These are phyloP conservation scores for Zygosaccharomyces lentus DNA, from an alignment of 805 yeast genomes.

Conservation along the genomic window DNA sequence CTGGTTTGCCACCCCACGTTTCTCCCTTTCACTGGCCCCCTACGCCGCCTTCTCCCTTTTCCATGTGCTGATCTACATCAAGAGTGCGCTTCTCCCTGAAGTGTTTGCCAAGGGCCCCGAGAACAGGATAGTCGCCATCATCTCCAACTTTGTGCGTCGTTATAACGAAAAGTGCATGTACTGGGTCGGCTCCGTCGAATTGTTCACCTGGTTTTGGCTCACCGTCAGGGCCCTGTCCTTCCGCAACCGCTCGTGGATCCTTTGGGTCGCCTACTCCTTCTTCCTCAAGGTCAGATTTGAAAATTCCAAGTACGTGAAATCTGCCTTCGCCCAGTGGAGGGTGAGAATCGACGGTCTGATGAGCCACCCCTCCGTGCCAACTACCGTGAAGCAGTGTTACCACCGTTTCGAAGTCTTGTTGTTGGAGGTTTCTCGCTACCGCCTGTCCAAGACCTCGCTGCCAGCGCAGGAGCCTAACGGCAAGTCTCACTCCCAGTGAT, in stretches of 20 bases:
- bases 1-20: slow-evolving; percentile 56
- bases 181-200: slow-evolving; percentile 57
- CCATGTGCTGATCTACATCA: slow-evolving; percentile 71
- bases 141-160: slow-evolving; percentile 45
- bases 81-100: slow-evolving; percentile 63
- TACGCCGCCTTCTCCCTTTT: slow-evolving; percentile 73
- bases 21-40: slow-evolving; percentile 62
- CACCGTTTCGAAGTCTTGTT: slow-evolving; percentile 39
- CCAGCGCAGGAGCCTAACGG: neutral
- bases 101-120: slow-evolving; percentile 31
- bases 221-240: slow-evolving; percentile 55
- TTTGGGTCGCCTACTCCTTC: slow-evolving; percentile 48
- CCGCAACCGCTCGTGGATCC: slow-evolving; percentile 58
- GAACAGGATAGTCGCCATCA: slow-evolving; percentile 16
- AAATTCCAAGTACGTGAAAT: slow-evolving; percentile 66
- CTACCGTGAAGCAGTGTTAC: slow-evolving; percentile 48
- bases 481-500: slow-evolving; percentile 1
- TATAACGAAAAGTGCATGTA: slow-evolving; percentile 58
- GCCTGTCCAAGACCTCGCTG: slow-evolving; percentile 8
- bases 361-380: slow-evolving; percentile 51
- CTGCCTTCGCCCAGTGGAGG: slow-evolving; percentile 64
- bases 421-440: slow-evolving; percentile 11
- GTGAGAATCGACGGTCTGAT: slow-evolving; percentile 58
- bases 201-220: slow-evolving; percentile 40
- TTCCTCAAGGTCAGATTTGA: slow-evolving; percentile 79